phyloP scores from a whole-genome alignment of 306 rosid genomes.

The Crataegus laevigata region DNA sequence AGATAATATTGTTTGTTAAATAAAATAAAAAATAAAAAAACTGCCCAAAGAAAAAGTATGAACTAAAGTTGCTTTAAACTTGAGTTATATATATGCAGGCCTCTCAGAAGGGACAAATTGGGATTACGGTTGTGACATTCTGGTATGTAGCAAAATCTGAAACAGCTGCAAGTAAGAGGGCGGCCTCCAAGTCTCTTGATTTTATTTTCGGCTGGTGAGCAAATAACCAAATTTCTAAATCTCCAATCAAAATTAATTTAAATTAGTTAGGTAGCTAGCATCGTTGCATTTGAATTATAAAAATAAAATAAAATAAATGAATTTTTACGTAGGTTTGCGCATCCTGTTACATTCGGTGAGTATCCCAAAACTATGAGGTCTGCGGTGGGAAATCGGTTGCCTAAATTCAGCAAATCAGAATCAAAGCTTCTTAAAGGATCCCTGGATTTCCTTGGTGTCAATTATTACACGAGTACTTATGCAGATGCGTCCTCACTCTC shows the following conservation, averaged over 20 bases:
- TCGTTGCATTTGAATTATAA: background rate
- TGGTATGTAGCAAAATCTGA: conserved; percentile 30
- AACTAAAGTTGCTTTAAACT: too few species aligned
- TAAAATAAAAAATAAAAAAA: too few species aligned
- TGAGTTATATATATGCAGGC: conserved; percentile 8
- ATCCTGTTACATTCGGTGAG: conserved; percentile 52
- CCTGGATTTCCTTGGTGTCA: conserved; percentile 57
- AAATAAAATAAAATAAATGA: too few species aligned
- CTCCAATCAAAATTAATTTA: background rate
- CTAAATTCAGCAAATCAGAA: conserved; percentile 36
- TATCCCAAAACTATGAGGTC: conserved; percentile 42
- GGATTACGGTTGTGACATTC: conserved; percentile 27
- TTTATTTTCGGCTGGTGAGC: conserved; percentile 43
- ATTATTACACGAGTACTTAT: conserved; percentile 45
- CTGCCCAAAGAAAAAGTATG: too few species aligned
- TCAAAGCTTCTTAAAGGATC: conserved; percentile 24
- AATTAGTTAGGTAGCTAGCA: background rate
- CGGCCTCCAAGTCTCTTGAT: conserved; percentile 34
- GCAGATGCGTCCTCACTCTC: conserved; percentile 20
- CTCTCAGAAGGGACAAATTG: conserved; percentile 34
- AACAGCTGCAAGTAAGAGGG: conserved; percentile 20
- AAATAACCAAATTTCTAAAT: background rate
- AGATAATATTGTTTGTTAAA: too few species aligned
- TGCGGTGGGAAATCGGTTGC: conserved; percentile 40
- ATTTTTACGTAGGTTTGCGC: conserved; percentile 27